phyloP scores from a whole-genome alignment of 1,139 yeast genomes.

The Pichia kudriavzevii region DNA sequence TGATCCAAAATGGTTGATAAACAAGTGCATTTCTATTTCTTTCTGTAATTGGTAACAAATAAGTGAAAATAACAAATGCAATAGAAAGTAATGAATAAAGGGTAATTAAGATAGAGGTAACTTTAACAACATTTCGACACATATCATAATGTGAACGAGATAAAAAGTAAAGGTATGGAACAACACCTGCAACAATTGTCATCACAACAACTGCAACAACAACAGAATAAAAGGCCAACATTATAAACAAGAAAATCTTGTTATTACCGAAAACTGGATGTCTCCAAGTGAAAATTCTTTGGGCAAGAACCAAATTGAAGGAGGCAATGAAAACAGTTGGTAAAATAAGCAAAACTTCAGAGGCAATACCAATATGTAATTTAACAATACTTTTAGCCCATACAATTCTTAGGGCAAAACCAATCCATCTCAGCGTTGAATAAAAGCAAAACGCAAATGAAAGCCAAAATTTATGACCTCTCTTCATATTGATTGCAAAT shows the following conservation, averaged over 20 bases:
- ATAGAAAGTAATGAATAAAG: constrained; percentile 53
- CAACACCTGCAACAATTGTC: constrained; percentile 60
- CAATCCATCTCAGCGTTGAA: constrained; percentile 46
- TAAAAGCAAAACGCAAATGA: constrained; percentile 51
- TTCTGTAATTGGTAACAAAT: constrained; percentile 47
- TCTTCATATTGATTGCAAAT: constrained; percentile 41
- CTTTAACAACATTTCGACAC: constrained; percentile 53
- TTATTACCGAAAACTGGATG: constrained; percentile 71
- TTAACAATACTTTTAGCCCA: constrained; percentile 48
- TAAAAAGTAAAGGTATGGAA: constrained; percentile 57
- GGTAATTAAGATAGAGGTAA: constrained; percentile 50
- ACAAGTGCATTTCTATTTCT: constrained; percentile 47
- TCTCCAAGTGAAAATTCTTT: constrained; percentile 73
- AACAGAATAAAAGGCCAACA: constrained; percentile 45
- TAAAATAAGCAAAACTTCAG: constrained; percentile 51
- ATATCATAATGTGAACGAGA: constrained; percentile 37
- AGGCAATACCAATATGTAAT: constrained; percentile 49
- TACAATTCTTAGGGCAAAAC: constrained; percentile 51
- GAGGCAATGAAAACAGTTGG: constrained; percentile 51
- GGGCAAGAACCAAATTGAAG: constrained; percentile 61
- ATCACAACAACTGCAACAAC: constrained; percentile 55
- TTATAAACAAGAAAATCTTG: constrained; percentile 44
- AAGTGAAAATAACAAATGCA: constrained; percentile 44
- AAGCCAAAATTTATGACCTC: constrained; percentile 62
- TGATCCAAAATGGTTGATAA: constrained; percentile 78